phyloP scores from a whole-genome alignment of 306 rosid genomes.

The Cucumis hystrix region DNA sequence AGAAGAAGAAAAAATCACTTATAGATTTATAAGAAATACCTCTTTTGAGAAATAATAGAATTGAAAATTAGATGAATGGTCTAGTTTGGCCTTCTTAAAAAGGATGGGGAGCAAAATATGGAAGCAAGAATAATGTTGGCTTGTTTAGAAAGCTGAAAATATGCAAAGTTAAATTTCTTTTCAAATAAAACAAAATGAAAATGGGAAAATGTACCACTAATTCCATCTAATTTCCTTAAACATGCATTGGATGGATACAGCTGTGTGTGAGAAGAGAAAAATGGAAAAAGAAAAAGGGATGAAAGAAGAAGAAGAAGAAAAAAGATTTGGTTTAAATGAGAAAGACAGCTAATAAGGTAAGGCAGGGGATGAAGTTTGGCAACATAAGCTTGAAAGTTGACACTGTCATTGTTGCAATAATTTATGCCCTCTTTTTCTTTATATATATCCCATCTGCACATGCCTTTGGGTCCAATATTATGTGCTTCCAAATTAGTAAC shows the following conservation, averaged over 20 bases:
- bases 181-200: background rate
- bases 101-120: background rate
- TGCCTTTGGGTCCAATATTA: background rate
- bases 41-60: background rate
- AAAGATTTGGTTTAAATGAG: background rate
- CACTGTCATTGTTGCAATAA: background rate
- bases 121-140: background rate
- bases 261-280: background rate
- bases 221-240: background rate
- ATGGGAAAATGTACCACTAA: background rate
- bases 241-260: background rate
- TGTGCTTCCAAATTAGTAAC: background rate
- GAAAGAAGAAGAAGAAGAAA: background rate
- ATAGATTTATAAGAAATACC: background rate
- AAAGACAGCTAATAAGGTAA: background rate
- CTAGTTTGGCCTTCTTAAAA: background rate
- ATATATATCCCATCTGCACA: background rate
- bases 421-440: background rate
- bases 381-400: background rate
- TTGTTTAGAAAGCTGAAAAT: background rate
- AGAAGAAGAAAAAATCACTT: too few relatives aligned
- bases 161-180: background rate
- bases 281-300: background rate
- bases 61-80: background rate
- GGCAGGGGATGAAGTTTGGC: background rate